Base-by-base conservation (phyloP, 495 filamentous ascomycete genomes). In the Hypoxylon perforatum region DNA sequence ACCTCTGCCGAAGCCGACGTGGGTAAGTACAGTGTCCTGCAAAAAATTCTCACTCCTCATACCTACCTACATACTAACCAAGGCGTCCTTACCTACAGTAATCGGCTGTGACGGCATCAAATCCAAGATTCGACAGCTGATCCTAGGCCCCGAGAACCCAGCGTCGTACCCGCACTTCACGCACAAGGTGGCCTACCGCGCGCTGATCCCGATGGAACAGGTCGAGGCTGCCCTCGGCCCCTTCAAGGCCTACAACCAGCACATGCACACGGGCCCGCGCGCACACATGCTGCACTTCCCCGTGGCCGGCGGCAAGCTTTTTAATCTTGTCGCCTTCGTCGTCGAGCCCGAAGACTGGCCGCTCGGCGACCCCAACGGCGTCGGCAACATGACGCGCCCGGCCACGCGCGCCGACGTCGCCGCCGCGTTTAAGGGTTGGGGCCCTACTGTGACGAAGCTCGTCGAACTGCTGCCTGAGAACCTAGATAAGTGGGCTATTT, bases 101-200 rank as follows among this genome's bases (percentile, higher is more conserved):
- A 81, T 88, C 51, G 85, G 81, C n/a, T 84, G 81, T 63, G 85
- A 87, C 64, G 85, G 85, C 1, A 83, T 87, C 57, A 81, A 79
- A 48, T 85, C 83, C 3, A 67, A 71, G 1, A 74, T 85, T 0
- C 77, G 85, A 21, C 61, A 76, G 28, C 28, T 80, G 28, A 11
- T 85, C 5, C 63, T 82, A 1, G 72, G 75, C 0, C 19, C 58
- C 4, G 72, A 72, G 48, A 73, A 77, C 48, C 79, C 77, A 1
- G 67, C 75, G 0, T 75, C 77, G 0, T 71, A 80, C 41, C 76
- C 82, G 0, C 45, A 69, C 15, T 86, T 80, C 71, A 80, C 63
- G 0, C 81, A 82, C 65, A 81, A 84, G 54, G 62, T 77, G 18
- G 77, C 78, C 21, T 84, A 77, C 63, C 78, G 85, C 1, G 81